Base-by-base conservation (phyloP, 2,329 filamentous ascomycete genomes). In the Emergomyces pasteurianus region DNA sequence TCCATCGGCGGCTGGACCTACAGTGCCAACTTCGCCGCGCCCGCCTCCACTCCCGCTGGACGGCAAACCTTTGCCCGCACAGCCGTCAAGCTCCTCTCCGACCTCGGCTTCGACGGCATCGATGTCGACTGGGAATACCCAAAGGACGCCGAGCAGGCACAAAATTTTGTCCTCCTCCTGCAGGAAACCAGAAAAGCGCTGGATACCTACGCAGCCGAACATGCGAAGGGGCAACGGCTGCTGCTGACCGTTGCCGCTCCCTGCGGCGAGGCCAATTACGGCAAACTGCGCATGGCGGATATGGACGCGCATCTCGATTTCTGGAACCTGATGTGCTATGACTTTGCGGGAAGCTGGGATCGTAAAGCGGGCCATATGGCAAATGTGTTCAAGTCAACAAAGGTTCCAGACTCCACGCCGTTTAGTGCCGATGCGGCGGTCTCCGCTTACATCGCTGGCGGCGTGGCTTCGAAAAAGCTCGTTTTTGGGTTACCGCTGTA, bases 401-500 rank as follows among this genome's bases (percentile, higher is more conserved):
- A 10, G 6, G 85, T 68, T 5, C 83, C 88, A 0, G 66, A 73
- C 0, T 79, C 80, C 58, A 96, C 92, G 0, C 91, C 91, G 0
- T 96, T 92, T 77, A 90, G 83, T 74, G 89, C 88, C 2, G 78
- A 83, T 3, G 78, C 80, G 0, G 91, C 92, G 0, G 77, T 97
- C 7, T 77, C 84, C 14, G 80, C 84, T 67, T 97, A 96, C 76
- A 77, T 82, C 18, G 70, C 75, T 1, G 80, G 81, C 3, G 86
- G 86, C 7, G 85, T 96, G 0, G 70, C 80, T 0, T 71, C 85
- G 0, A 70, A 79, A 63, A 96, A 96, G 75, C 83, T 97, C 59
- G 88, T 96, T 2, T 74, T 96, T 16, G 92, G 92, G 2, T 92
- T 96, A 88, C 92, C 92, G 1, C 78, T 97, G 14, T 97, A 96